Evolutionary conservation across 2,329 filamentous ascomycete genomes (phyloP), one percentile per base, ranked within the genome.

Genomic region (Botryotinia calthae): DNA sequence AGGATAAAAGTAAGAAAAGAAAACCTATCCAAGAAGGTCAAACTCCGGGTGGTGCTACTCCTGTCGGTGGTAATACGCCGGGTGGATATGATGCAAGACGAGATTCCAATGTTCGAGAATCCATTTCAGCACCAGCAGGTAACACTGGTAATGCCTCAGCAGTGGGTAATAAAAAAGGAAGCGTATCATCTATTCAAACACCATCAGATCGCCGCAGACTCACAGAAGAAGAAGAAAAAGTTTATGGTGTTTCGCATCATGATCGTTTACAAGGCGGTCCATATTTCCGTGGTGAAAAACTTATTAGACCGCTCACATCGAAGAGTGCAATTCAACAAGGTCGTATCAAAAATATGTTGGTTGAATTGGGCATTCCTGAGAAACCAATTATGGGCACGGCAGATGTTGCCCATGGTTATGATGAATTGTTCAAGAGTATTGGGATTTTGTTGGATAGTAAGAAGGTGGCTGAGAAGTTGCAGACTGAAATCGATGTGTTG

Each of bases 1-100:
- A 90, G 70, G 95, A 98, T 82, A 95, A 96, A 81, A 90, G 90
- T 75, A 97, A 97, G 86, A 98, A 98, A 83, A 91, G 93, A 73
- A 94, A 91, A 81, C 90, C 90, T 7, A 84, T 92, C 40, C 84
- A 86, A 14, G 91, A 91, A 40, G 86, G 84, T 42, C 69, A 71
- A 34, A 87, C 67, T 5, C 54, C 54, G 7, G 28, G 84, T 72
- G 85, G 87, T 16, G 82, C 82, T 31, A 80, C 82, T 34, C 76
- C 74, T 78, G 75, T 81, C 79, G 76, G 81, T 82, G 69, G 70
- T 10, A 59, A 72, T 62, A 77, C 73, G 28, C 79, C 79, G 72
- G 75, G 77, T 70, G 75, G 84, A 80, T 12, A 81, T 80, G 31
- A 84, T 82, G 74, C 81, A 77, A 62, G 81, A 75, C 59, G 82